Evolutionary conservation across 805 yeast genomes (phyloP), one percentile per base, ranked within the genome.

Genomic region (Metschnikowia rubicola): DNA sequence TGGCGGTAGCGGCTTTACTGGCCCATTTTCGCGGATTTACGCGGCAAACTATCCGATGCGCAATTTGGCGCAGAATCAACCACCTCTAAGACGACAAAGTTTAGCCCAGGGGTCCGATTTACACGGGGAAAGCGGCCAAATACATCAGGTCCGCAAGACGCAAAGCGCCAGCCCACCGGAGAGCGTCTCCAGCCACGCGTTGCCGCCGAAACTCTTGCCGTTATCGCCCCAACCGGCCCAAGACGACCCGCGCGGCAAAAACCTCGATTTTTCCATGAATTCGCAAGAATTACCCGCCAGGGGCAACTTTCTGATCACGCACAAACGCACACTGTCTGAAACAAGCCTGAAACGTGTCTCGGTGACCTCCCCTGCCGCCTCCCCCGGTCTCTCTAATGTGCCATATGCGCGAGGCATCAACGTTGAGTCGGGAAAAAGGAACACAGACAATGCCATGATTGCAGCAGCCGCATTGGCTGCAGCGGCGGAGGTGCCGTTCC

Each of bases 391-490:
- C 4, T 79, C 79, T 0, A 71, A 70, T 21, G 74, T 75, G 10
- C 70, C 66, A 1, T 51, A 64, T n/a, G 56, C 67, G 4, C 58
- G 74, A 30, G 76, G 75, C 0, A 67, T 66, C 39, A 66, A 65
- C 49, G 57, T 62, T 29, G 63, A 61, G 49, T 63, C 66, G 12
- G 69, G 71, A 1, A 62, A 63, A 47, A 47, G 73, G 37, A 67
- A 63, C 43, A 64, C 57, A 30, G 67, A 66, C 41, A 78, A 81
- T 56, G 88, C 87, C 0, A 74, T 77, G 56, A 84, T 86, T 8
- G 94, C 92, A 0, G 94, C 94, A 1, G 92, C 91, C 8, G 92
- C 92, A 0, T 68, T 86, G 42, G 89, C 90, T 3, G 88, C 87
- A 0, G 94, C 92, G 0, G 91, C 91, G 2, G 87, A 83, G 11